phyloP scores from a whole-genome alignment of 2,329 filamentous ascomycete species.

The Paracamarosporium sp. region DNA sequence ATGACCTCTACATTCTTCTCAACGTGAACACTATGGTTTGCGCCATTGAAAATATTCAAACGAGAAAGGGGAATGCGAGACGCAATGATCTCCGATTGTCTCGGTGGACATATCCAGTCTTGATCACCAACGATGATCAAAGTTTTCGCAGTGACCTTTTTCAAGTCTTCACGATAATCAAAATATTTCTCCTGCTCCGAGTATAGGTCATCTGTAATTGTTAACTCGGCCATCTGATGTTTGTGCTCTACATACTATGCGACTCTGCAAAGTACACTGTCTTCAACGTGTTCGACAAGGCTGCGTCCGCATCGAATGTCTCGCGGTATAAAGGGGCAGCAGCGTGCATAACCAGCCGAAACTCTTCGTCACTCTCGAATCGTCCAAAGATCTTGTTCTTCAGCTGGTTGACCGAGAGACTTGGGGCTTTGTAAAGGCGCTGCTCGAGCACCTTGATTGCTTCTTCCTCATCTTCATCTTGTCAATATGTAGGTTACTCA shows the following conservation, averaged over 20 bases:
- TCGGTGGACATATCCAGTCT: conserved; percentile 51
- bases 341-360: conserved; percentile 47
- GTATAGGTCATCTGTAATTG: conserved; percentile 43
- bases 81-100: conserved; percentile 39
- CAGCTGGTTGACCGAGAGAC: conserved; percentile 45
- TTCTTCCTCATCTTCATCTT: conserved; percentile 40
- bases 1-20: conserved; percentile 44
- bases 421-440: conserved; percentile 42
- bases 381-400: conserved; percentile 49
- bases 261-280: conserved; percentile 46
- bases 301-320: conserved; percentile 42
- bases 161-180: conserved; percentile 43
- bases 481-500: not conserved
- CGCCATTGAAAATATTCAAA: conserved; percentile 36
- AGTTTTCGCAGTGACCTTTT: conserved; percentile 41
- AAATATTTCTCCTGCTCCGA: conserved; percentile 48
- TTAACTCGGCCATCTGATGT: not conserved
- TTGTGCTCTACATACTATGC: conserved; percentile 36
- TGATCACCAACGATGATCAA: conserved; percentile 47
- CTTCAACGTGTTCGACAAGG: conserved; percentile 34
- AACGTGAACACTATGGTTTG: conserved; percentile 47
- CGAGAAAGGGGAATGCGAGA: conserved; percentile 31
- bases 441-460: conserved; percentile 42
- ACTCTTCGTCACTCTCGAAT: conserved; percentile 48
- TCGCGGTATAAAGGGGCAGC: conserved; percentile 49